phyloP scores from a whole-genome alignment of 1,139 yeast genomes.

The Pichia cactophila region DNA sequence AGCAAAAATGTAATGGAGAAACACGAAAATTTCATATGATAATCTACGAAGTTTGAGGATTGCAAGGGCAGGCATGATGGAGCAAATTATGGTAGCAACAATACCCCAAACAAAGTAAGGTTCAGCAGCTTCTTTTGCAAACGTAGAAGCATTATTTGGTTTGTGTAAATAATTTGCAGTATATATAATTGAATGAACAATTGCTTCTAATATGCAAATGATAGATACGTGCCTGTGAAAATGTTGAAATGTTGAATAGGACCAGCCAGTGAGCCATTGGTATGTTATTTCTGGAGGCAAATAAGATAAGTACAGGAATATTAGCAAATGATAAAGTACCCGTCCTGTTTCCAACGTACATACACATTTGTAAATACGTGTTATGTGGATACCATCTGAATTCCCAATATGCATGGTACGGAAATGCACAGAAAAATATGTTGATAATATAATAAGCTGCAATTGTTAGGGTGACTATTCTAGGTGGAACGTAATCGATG shows the following conservation, averaged over 20 bases:
- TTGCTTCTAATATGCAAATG: slow-evolving; percentile 18
- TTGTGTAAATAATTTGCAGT: slow-evolving; percentile 16
- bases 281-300: slow-evolving; percentile 41
- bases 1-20: slow-evolving; percentile 30
- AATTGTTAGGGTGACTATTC: slow-evolving; percentile 46
- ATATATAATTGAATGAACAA: slow-evolving; percentile 28
- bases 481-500: slow-evolving; percentile 40
- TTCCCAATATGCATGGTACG: slow-evolving; percentile 1
- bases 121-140: not conserved
- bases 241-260: slow-evolving; percentile 36
- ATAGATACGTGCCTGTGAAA: slow-evolving; percentile 39
- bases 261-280: slow-evolving; percentile 39
- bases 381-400: slow-evolving; percentile 7
- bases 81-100: slow-evolving; percentile 32
- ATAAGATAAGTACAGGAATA: slow-evolving; percentile 35
- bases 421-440: slow-evolving; percentile 16
- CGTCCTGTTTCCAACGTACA: slow-evolving; percentile 35
- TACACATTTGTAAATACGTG: slow-evolving; percentile 6
- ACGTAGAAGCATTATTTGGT: slow-evolving; percentile 2
- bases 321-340: slow-evolving; percentile 35
- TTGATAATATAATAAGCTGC: slow-evolving; percentile 40
- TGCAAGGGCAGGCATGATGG: slow-evolving; percentile 14
- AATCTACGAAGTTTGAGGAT: slow-evolving; percentile 3
- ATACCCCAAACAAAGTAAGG: slow-evolving; percentile 39
- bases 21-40: slow-evolving; percentile 34